Base-by-base conservation (phyloP, 2,329 filamentous ascomycete species). In the Apiospora hydei region DNA sequence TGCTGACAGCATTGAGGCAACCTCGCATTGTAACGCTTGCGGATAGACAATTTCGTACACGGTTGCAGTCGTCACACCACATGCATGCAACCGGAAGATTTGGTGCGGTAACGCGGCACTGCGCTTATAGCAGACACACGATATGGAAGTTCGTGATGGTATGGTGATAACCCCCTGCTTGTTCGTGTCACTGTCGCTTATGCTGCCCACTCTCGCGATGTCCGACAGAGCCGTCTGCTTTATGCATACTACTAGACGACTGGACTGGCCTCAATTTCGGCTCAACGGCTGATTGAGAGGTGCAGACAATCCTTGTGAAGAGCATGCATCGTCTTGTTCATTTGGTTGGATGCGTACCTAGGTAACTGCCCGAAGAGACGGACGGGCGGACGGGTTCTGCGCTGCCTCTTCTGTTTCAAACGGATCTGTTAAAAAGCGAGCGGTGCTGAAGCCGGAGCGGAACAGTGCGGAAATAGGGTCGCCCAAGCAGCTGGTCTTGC, bases 381-480 rank as follows among this genome's bases (percentile, higher is more conserved):
- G 16, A 34, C 6, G 51, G 26, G 30, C 26, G 3, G 14, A 18
- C 14, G 51, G 26, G 30, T 14, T 10, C 14, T 43, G 41, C 41
- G 41, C 26, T 57, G 51, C 14, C 51, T 30, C 26, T 10, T 57
- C 26, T 57, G 51, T 49, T 49, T n/a, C 1, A 49, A 51, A 13
- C 21, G 21, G 5, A 57, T 18, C 24, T 30, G 24, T 4, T 26
- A 16, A 30, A 30, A 30, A 26, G 14, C 24, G 16, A 43, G 41
- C 41, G 41, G 41, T 43, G 2, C 41, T 43, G 30, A 16, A 34
- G 34, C 30, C 4, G 14, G 21, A 21, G 53, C 53, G 53, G 53
- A 61, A 61, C 53, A 34, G 53, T 61, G 53, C 53, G 53, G 53
- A 61, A 61, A 30, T 61, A 61, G 53, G 30, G 18, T 18, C 53